Conservation (phyloP, 371 early-diverging fungal species). For the Mortierella sp. region DNA sequence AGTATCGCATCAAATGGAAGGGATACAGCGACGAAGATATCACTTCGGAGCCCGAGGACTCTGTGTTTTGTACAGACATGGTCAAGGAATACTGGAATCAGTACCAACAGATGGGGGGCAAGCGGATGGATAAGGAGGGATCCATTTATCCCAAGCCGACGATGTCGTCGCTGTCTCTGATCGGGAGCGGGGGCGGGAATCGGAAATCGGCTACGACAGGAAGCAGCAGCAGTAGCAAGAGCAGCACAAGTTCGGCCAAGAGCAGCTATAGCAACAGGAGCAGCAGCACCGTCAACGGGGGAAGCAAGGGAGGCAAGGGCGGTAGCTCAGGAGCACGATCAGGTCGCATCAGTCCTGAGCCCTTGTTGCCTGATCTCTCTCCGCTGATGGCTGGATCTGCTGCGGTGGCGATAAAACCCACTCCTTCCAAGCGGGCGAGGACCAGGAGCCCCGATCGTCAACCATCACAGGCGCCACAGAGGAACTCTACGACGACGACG, state of each 20-base stretch:
- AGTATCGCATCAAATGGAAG: constrained; percentile 41
- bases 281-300: not conserved
- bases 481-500: not conserved
- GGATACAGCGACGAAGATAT: constrained; percentile 29
- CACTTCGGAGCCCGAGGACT: constrained; percentile 24
- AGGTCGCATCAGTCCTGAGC: not conserved
- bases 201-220: not conserved
- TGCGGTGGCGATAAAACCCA: not conserved
- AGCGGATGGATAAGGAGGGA: constrained; percentile 16
- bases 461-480: not conserved
- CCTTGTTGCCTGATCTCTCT: constrained; percentile 20
- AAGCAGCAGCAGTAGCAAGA: not conserved
- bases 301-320: not conserved
- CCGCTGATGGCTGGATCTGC: constrained; percentile 10
- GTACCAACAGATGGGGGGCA: constrained; percentile 21
- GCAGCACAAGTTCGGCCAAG: not conserved
- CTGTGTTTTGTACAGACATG: constrained; percentile 23
- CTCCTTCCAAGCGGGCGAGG: constrained; percentile 4
- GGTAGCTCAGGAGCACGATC: not conserved
- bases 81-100: constrained; percentile 44
- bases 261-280: not conserved
- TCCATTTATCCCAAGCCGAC: constrained; percentile 4
- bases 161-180: not conserved
- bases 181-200: not conserved
- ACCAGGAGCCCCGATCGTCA: constrained; percentile 7